A percentile compares a stretch with the other conserved stretches of the same genome.
Conservation (phyloP, 2,329 filamentous ascomycete species). For the Neopestalotiopsis clavispora region DNA sequence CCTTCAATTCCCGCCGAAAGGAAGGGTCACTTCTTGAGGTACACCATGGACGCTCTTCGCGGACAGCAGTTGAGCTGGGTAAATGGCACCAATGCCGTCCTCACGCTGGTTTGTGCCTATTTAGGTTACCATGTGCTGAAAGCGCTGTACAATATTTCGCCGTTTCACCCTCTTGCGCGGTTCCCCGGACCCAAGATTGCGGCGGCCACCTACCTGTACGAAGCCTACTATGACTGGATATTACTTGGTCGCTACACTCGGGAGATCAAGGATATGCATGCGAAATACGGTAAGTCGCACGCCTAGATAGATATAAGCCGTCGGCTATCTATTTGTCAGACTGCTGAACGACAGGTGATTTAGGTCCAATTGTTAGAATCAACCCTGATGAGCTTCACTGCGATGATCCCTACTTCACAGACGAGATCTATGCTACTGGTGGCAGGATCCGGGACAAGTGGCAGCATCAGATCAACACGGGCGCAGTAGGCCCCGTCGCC, state of each 20-base stretch:
- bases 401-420: slow-evolving; percentile 34
- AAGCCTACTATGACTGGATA: slow-evolving; percentile 28
- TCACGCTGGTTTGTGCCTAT: not conserved
- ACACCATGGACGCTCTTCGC: not conserved
- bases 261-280: slow-evolving; percentile 27
- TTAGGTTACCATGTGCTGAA: not conserved
- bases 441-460: slow-evolving; percentile 37
- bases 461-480: slow-evolving; percentile 10
- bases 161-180: slow-evolving; percentile 25
- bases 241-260: slow-evolving; percentile 24
- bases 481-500: not conserved
- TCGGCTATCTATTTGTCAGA: not conserved
- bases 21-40: not conserved
- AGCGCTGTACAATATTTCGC: slow-evolving; percentile 27
- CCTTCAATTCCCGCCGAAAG: not conserved
- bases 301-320: too few species aligned
- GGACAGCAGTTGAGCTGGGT: not conserved
- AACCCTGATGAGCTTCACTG: slow-evolving; percentile 37
- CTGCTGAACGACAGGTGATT: not conserved
- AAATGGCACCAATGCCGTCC: not conserved
- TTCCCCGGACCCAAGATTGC: slow-evolving; percentile 30
- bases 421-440: slow-evolving; percentile 31
- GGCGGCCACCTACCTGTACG: slow-evolving; percentile 26
- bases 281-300: slow-evolving; percentile 26
- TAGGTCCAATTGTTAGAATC: slow-evolving; percentile 38